These are phyloP conservation scores for Ophioceras dolichostomum DNA, from an alignment of 2,329 filamentous ascomycete species.

Conservation along the genomic window DNA sequence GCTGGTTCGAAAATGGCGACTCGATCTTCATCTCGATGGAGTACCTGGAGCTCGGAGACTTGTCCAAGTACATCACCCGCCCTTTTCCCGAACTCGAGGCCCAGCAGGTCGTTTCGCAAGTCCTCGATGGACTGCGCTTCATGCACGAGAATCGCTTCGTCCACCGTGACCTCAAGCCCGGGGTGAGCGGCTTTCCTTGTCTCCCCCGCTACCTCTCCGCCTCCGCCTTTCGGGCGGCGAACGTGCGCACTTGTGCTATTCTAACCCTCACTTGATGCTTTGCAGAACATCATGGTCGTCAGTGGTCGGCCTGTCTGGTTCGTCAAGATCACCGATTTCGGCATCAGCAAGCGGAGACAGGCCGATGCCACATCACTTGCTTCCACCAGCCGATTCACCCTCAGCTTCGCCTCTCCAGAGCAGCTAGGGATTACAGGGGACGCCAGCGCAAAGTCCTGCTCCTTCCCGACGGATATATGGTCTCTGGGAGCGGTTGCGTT, in stretches of 20 bases:
- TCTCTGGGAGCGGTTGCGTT: no score
- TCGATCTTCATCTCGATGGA: conserved; percentile 13
- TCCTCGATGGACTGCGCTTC: conserved; percentile 8
- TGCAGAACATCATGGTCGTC: conserved; percentile 15
- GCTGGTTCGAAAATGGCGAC: conserved; percentile 10
- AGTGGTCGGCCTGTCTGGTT: conserved; percentile 10
- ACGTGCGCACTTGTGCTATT: neutral
- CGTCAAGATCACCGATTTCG: conserved; percentile 17
- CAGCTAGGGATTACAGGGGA: no score
- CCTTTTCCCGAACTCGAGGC: conserved; percentile 7
- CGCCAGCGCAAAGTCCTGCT: no score
- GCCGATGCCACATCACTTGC: no score
- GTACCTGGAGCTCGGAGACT: conserved; percentile 10
- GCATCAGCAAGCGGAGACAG: conserved; percentile 13
- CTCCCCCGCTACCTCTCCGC: no score
- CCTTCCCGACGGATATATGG: no score
- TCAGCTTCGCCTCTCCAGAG: no score
- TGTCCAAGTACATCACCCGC: conserved; percentile 4
- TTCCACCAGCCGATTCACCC: no score
- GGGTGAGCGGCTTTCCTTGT: conserved; percentile 4
- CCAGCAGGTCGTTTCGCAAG: conserved; percentile 6
- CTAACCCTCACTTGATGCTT: neutral
- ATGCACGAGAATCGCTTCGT: conserved; percentile 12
- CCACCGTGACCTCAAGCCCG: conserved; percentile 12
- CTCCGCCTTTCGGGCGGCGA: no score